Conservation (phyloP, 768 basidiomycete species). For the Sistotremastrum niveocremeum region DNA sequence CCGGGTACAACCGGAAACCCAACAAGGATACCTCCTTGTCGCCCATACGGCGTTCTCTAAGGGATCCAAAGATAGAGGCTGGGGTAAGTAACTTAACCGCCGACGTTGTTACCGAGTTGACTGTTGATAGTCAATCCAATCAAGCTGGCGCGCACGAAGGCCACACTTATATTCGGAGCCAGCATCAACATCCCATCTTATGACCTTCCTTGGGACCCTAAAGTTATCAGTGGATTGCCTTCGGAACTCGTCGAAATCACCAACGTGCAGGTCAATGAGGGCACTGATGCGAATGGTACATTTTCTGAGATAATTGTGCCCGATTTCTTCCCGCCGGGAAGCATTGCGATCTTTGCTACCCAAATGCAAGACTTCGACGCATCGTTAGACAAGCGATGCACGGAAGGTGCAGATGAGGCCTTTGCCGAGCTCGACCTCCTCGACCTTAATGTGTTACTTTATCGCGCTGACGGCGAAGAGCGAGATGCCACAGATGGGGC, state of each 20-base stretch:
- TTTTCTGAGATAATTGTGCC: slow-evolving; percentile 76
- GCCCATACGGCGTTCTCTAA: slow-evolving; percentile 89
- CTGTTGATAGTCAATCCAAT: slow-evolving; percentile 57
- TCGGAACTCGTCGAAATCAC: slow-evolving; percentile 52
- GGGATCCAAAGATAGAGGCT: slow-evolving; percentile 66
- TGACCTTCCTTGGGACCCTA: slow-evolving; percentile 33
- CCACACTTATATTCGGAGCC: slow-evolving; percentile 72
- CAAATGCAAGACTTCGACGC: slow-evolving; percentile 62
- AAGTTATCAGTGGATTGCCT: slow-evolving; percentile 57
- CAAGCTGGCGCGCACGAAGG: slow-evolving; percentile 66
- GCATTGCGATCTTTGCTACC: slow-evolving; percentile 86
- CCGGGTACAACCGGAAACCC: slow-evolving; percentile 79
- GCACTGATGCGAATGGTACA: slow-evolving; percentile 50
- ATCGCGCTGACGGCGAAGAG: slow-evolving; percentile 86
- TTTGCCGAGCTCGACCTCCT: slow-evolving; percentile 66
- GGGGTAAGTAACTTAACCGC: slow-evolving; percentile 34
- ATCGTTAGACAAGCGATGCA: slow-evolving; percentile 61
- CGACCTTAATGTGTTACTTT: slow-evolving; percentile 79
- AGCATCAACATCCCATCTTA: slow-evolving; percentile 56
- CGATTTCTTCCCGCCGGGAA: slow-evolving; percentile 88
- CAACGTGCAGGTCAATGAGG: slow-evolving; percentile 42
- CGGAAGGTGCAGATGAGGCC: slow-evolving; percentile 54
- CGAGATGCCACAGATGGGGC: slow-evolving; percentile 72
- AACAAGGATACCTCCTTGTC: slow-evolving; percentile 85
- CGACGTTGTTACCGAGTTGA: slow-evolving; percentile 1